A percentile compares a stretch with the other conserved stretches of the same genome.
Conservation (phyloP, 2,329 filamentous ascomycete species). For the Fusarium devonianum region DNA sequence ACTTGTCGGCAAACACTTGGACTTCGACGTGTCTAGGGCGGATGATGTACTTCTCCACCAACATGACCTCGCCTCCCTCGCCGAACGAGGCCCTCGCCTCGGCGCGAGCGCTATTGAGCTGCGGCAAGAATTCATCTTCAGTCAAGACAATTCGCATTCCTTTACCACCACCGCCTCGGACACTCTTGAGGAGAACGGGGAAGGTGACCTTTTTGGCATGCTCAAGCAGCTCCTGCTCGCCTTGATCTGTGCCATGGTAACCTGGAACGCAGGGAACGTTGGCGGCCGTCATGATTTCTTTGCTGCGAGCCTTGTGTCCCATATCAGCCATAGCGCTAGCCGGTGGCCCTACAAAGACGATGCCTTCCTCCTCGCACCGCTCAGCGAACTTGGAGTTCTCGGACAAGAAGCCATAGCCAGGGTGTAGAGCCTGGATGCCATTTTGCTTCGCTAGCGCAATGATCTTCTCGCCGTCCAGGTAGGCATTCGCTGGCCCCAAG, state of each 20-base stretch:
- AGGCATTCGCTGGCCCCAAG: conserved; percentile 82
- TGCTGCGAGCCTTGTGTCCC: conserved; percentile 92
- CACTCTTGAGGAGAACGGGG: conserved; percentile 80
- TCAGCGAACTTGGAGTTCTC: conserved; percentile 93
- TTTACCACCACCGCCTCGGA: conserved; percentile 83
- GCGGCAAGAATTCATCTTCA: conserved; percentile 72
- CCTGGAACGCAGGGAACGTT: conserved; percentile 96
- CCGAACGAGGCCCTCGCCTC: conserved; percentile 83
- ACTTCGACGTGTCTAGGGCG: conserved; percentile 87
- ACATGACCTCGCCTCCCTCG: conserved; percentile 78
- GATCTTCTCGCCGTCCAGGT: conserved; percentile 93
- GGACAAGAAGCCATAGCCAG: conserved; percentile 93
- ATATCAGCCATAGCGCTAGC: conserved; percentile 83
- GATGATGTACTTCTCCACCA: conserved; percentile 84
- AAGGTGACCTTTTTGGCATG: conserved; percentile 76
- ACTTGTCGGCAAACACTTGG: conserved; percentile 85
- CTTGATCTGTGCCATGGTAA: conserved; percentile 89
- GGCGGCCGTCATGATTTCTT: conserved; percentile 96
- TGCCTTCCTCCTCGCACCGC: conserved; percentile 85
- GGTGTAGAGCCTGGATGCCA: conserved; percentile 90
- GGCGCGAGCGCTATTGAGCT: conserved; percentile 75
- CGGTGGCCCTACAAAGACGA: conserved; percentile 94
- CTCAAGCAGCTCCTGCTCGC: conserved; percentile 63
- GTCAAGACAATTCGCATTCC: conserved; percentile 79
- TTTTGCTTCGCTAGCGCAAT: conserved; percentile 86